Base-by-base conservation (phyloP, 2,329 filamentous ascomycete genomes). In the Cladophialophora exuberans region DNA sequence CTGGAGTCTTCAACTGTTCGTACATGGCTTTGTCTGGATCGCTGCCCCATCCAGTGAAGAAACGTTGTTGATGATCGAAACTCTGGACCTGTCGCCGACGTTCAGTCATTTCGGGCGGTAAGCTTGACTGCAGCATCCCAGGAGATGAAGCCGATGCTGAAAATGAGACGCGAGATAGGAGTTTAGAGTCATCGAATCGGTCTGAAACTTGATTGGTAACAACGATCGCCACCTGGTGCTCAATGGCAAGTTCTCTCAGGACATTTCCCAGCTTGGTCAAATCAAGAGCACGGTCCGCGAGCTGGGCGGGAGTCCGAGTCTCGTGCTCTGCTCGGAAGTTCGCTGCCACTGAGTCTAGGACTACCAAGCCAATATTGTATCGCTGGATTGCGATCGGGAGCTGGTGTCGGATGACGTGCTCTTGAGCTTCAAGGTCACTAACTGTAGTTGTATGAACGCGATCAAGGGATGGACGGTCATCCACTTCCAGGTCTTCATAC, bases 191-290 rank as follows among this genome's bases (percentile, higher is more conserved):
- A 15, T 75, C 74, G 61, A 99, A 96, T 3, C 91, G 86, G 73
- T 99, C 94, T 4, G 90, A 89, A 25, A 99, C 93, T 72, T 99
- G 94, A 69, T 99, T 99, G 4, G 93, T 89, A 2, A 97, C 88
- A 1, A 99, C 91, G 23, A 99, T 80, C 20, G 91, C 92, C 41
- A 97, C 77, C 61, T 87, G 80, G 66, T 95, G 78, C 36, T 81
- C 82, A 31, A 83, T 82, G 1, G 94, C 94, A 1, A 97, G 75
- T 33, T 86, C 81, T 30, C 91, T 84, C 18, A 99, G 78, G 46
- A 90, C 77, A 35, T 86, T 82, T 30, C 93, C 63, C 79, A 96
- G 76, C 25, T 86, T 85, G 13, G 90, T 81, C 47, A 99, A 83
- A 67, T 96, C 89, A 46, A 83, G 79, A 60, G 87, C 86, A 59